Base-by-base conservation (phyloP, 192 early-diverging fungal species). In the Backusella westeae region DNA sequence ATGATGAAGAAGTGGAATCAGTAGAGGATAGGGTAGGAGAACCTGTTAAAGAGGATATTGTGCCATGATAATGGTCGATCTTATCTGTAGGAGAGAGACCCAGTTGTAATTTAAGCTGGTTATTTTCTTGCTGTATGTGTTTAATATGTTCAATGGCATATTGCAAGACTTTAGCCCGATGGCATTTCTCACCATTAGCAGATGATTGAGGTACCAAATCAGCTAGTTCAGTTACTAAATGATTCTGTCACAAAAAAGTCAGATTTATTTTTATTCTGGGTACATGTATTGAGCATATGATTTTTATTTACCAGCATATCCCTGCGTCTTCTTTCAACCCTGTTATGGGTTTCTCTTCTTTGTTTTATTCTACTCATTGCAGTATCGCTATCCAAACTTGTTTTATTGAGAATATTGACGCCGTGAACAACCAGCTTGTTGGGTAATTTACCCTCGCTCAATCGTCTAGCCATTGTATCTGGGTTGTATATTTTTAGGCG, bases 391-490 rank as follows among this genome's bases (percentile, higher is more conserved):
- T 93, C 92, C 21, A 93, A 78, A 59, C 89, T 91, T 72, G 87
- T 89, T 65, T 86, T 85, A 73, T 93, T 93, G 72, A 93, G 85
- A 71, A 93, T 91, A 71, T 93, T 93, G 52, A 93, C 88, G 7
- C 92, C 92, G 79, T 88, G 90, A 26, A 93, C 87, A 0, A 82
- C 52, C 9, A 82, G 29, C 53, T 82, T 82, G 21, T 38, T 69
- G 32, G 46, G 44, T 59, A 66, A 41, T 72, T 77, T 77, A 4
- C 39, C 70, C 29, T 77, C 53, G 26, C 72, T 74, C 26, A 77
- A 34, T 29, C 53, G 21, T 65, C 68, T 34, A 53, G 75, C 75
- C 36, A 76, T 76, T 38, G 59, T 72, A 41, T 78, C 77, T 17
- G 81, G 81, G 34, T 71, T 68, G 34, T 82, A 82, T 14, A 75